These are phyloP conservation scores for Coleophoma cylindrospora DNA, from an alignment of 2,329 filamentous ascomycete species.

Conservation along the genomic window DNA sequence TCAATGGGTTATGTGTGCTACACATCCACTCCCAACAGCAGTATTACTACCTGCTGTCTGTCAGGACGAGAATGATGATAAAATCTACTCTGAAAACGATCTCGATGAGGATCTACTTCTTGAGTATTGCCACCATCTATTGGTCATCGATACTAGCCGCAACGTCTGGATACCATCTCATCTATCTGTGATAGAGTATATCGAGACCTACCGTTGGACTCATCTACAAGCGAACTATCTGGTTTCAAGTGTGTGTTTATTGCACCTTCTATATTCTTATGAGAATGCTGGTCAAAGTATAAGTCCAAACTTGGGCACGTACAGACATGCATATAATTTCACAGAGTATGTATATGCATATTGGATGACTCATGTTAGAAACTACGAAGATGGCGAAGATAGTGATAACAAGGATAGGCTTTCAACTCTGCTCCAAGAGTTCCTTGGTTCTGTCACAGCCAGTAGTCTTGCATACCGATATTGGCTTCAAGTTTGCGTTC, in stretches of 20 bases:
- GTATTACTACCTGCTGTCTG: conserved; percentile 12
- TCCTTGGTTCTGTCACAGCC: conserved; percentile 3
- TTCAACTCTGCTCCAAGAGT: background rate
- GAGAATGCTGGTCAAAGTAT: background rate
- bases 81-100: background rate
- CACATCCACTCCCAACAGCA: conserved; percentile 7
- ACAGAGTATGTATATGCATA: background rate
- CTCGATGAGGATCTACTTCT: conserved; percentile 13
- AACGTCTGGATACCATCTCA: conserved; percentile 14
- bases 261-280: conserved; percentile 2
- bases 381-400: background rate
- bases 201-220: conserved; percentile 17
- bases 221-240: conserved; percentile 5
- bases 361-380: conserved; percentile 2
- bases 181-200: conserved; percentile 23
- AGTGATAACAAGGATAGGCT: background rate
- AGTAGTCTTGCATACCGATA: conserved; percentile 6
- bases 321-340: background rate
- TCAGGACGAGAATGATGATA: conserved; percentile 9
- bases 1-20: conserved; percentile 21
- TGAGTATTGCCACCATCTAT: conserved; percentile 19
- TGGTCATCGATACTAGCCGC: conserved; percentile 8
- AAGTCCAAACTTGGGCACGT: too few relatives aligned
- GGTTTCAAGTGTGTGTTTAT: conserved; percentile 4
- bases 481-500: background rate